Percentiles rank a stretch among this genome's conserved stretches.
Evolutionary conservation across 2,329 filamentous ascomycete species (phyloP).

Genomic region (Emmonsiellopsis sp.): DNA sequence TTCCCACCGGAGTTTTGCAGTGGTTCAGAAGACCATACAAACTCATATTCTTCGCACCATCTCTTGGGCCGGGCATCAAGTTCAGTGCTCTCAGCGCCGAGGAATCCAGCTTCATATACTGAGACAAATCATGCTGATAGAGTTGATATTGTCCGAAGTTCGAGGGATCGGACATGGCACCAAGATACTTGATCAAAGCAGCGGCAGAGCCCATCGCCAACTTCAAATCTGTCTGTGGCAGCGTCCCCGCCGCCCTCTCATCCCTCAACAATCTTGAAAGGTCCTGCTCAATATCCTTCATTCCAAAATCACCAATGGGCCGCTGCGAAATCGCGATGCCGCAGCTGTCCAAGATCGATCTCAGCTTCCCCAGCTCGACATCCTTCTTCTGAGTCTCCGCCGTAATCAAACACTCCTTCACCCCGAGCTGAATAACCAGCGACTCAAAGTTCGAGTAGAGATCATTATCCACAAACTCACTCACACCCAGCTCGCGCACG

Average conservation of each 20-base stretch:
- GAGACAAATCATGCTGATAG: conserved; percentile 91
- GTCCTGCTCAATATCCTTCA: conserved; percentile 92
- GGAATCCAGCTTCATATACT: conserved; percentile 98
- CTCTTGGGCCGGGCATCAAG: conserved; percentile 88
- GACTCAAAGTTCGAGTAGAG: conserved; percentile 97
- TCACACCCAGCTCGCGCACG: conserved; percentile 88
- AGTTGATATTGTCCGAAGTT: conserved; percentile 97
- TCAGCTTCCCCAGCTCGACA: conserved; percentile 76
- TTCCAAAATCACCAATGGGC: conserved; percentile 66
- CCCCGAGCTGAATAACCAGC: conserved; percentile 87
- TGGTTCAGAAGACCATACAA: conserved; percentile 89
- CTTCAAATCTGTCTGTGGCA: conserved; percentile 88
- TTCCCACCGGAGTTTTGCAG: conserved; percentile 93
- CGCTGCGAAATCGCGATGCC: conserved; percentile 83
- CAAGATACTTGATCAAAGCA: conserved; percentile 88
- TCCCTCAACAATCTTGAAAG: conserved; percentile 78
- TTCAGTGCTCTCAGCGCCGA: conserved; percentile 90
- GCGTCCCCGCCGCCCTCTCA: conserved; percentile 63
- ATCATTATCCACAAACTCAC: conserved; percentile 98
- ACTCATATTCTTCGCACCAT: conserved; percentile 97
- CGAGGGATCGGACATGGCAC: conserved; percentile 77
- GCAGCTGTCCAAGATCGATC: conserved; percentile 83
- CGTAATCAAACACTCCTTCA: conserved; percentile 87
- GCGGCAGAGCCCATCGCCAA: conserved; percentile 92
- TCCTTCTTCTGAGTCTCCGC: conserved; percentile 73